phyloP scores from a whole-genome alignment of 176 grass and related monocot species.

The Phoenix roebelenii region DNA sequence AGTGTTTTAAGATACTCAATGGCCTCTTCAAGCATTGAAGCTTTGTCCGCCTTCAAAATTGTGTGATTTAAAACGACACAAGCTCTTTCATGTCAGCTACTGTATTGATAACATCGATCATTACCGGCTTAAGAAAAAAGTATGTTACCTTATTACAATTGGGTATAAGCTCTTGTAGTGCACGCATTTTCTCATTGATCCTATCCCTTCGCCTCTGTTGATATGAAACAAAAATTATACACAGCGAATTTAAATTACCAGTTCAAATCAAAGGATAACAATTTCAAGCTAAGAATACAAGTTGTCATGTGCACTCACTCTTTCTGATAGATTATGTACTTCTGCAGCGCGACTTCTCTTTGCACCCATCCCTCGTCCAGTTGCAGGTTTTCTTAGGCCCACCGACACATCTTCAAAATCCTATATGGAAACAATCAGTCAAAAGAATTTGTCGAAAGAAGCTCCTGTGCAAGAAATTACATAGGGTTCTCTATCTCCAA shows the following conservation, averaged over 20 bases:
- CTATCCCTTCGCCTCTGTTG: conserved; percentile 60
- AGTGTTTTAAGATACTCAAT: conserved; percentile 76
- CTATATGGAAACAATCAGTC: conserved; percentile 2
- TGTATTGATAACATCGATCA: too few species aligned
- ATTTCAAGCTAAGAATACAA: background rate
- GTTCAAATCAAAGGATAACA: background rate
- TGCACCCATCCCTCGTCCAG: conserved; percentile 10
- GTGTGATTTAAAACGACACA: too few species aligned
- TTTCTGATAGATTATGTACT: conserved; percentile 48
- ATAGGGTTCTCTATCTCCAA: background rate
- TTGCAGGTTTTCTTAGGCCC: conserved; percentile 12
- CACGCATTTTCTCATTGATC: conserved; percentile 57
- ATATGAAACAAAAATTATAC: conserved; percentile 3
- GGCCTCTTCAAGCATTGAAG: conserved; percentile 66
- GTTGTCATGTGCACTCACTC: conserved; percentile 15
- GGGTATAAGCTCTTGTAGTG: conserved; percentile 66
- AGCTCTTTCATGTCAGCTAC: too few species aligned
- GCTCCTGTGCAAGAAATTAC: too few species aligned
- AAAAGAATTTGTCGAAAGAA: background rate
- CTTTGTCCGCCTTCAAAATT: conserved; percentile 52
- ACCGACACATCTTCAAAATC: conserved; percentile 27
- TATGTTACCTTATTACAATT: conserved; percentile 62
- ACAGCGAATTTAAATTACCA: background rate
- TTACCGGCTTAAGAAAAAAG: background rate
- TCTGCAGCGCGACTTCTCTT: conserved; percentile 36